Conservation (phyloP, 495 filamentous ascomycete genomes). For the Penicillium paxilli region DNA sequence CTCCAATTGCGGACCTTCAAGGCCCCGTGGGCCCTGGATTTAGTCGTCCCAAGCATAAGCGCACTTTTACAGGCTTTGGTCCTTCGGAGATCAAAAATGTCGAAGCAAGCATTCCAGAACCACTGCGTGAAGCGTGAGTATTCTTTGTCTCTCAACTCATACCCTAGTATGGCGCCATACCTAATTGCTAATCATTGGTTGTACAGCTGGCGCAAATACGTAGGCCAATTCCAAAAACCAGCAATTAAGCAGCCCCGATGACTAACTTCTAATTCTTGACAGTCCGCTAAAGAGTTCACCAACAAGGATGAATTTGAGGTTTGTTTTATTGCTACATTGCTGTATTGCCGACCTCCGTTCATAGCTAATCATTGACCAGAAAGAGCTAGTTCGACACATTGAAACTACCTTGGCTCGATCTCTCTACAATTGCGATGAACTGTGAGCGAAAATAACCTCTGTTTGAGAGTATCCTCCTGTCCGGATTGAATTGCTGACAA, state of each 20-base stretch:
- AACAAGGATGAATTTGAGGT: conserved; percentile 74
- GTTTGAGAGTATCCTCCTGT: too few species aligned
- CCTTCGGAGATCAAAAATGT: conserved; percentile 88
- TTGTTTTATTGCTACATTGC: neutral
- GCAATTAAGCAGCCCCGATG: neutral
- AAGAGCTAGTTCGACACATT: conserved; percentile 86
- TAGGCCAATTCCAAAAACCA: conserved; percentile 30
- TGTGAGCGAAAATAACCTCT: too few species aligned
- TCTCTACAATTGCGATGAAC: conserved; percentile 97
- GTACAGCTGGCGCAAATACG: conserved; percentile 76
- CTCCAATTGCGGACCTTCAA: conserved; percentile 78
- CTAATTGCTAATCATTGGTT: neutral
- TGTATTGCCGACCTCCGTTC: neutral
- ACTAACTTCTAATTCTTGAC: conserved; percentile 5
- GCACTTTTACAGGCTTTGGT: conserved; percentile 90
- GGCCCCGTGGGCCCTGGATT: conserved; percentile 75
- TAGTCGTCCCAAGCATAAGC: conserved; percentile 87
- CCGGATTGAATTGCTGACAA: conserved; percentile 1
- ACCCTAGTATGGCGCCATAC: too few species aligned
- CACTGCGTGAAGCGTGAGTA: conserved; percentile 77
- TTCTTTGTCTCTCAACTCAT: neutral
- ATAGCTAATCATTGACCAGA: conserved; percentile 39
- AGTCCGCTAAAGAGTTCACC: conserved; percentile 69
- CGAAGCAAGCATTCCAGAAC: conserved; percentile 86
- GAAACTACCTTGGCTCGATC: conserved; percentile 96